These are phyloP conservation scores for Aspergillus glaucus DNA, from an alignment of 2,329 filamentous ascomycete genomes.

Conservation along the genomic window DNA sequence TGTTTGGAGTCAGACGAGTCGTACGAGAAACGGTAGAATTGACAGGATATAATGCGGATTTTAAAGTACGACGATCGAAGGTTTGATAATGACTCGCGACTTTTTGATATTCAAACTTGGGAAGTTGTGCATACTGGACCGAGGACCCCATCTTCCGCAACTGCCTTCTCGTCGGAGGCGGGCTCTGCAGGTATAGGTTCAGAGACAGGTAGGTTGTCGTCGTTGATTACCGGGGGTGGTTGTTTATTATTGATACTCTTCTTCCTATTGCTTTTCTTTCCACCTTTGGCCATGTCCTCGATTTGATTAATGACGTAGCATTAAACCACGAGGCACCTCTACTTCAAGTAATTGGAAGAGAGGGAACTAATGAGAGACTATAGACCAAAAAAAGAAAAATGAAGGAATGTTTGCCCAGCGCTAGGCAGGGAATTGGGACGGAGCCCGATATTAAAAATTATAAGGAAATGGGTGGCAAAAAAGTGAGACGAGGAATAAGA, in stretches of 20 bases:
- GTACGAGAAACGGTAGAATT: conserved; percentile 18
- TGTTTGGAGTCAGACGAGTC: conserved; percentile 28
- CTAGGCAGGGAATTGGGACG: conserved; percentile 13
- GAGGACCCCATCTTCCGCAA: conserved; percentile 30
- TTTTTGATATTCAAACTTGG: conserved; percentile 38
- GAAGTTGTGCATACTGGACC: conserved; percentile 40
- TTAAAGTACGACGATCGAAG: conserved; percentile 34
- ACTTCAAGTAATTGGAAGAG: conserved; percentile 7
- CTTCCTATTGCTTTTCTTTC: conserved; percentile 33
- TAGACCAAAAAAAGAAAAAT: conserved; percentile 19
- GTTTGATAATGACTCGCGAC: conserved; percentile 39
- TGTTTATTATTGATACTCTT: conserved; percentile 23
- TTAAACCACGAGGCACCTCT: conserved; percentile 11
- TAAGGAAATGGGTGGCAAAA: conserved; percentile 3
- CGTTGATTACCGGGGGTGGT: conserved; percentile 21
- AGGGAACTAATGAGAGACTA: conserved; percentile 10
- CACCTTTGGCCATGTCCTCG: conserved; percentile 30
- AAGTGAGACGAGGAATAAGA: conserved; percentile 15
- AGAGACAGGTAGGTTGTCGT: conserved; percentile 14
- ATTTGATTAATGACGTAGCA: conserved; percentile 27
- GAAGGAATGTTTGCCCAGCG: conserved; percentile 20
- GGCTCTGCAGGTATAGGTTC: conserved; percentile 12
- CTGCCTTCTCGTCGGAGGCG: conserved; percentile 23
- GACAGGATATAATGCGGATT: conserved; percentile 34
- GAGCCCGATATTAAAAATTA: conserved; percentile 4